Evolutionary conservation across 768 basidiomycete genomes (phyloP).

Genomic region (Boletus reticuloceps): DNA sequence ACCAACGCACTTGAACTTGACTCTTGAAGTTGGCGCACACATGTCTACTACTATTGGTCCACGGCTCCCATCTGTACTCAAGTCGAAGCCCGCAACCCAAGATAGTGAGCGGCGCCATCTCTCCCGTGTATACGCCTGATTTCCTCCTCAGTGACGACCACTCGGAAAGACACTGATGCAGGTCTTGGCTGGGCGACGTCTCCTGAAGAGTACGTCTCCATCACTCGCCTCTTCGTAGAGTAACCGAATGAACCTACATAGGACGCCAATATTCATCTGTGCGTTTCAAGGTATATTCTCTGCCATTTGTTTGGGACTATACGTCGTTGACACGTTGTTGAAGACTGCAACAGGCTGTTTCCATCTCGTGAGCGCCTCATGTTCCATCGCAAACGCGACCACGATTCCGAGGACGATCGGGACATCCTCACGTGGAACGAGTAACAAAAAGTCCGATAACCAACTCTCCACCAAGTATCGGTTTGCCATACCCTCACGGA

Average conservation of each 20-base stretch:
- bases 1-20: too few relatives aligned
- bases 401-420: conserved; percentile 51
- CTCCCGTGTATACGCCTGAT: neutral
- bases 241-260: conserved; percentile 24
- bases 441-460: conserved; percentile 17
- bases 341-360: conserved; percentile 71
- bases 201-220: conserved; percentile 54
- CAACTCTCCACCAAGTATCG: too few relatives aligned
- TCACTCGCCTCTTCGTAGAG: neutral
- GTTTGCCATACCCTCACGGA: neutral
- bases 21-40: neutral
- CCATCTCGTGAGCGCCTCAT: conserved; percentile 67
- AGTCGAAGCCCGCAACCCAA: conserved; percentile 31
- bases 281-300: conserved; percentile 48
- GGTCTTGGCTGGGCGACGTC: conserved; percentile 61
- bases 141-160: conserved; percentile 43
- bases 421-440: conserved; percentile 76
- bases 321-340: neutral
- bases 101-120: conserved; percentile 21
- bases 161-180: conserved; percentile 50
- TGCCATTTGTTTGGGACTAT: neutral
- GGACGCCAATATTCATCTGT: conserved; percentile 83
- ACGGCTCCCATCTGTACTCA: conserved; percentile 34
- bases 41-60: conserved; percentile 20
- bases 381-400: conserved; percentile 72